Base-by-base conservation (phyloP, 768 basidiomycete species). In the Mycena amicta region DNA sequence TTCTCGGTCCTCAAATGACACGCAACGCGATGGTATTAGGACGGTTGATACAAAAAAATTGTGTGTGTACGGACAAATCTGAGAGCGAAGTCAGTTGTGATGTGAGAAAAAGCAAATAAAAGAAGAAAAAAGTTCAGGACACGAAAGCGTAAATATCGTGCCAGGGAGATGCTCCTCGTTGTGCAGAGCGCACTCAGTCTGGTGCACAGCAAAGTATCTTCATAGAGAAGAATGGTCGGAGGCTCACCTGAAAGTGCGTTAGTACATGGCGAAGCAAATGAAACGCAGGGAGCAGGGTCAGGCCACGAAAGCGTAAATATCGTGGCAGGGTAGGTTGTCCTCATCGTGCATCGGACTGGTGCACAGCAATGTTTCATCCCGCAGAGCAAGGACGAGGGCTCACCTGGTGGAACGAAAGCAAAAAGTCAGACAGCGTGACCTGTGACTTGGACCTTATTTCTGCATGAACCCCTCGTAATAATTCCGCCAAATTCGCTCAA, bases 131-230 rank as follows among this genome's bases (percentile, higher is more conserved):
- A n/a, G n/a, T n/a, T 83, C 80, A 81, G 80, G 82, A 67, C 76
- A 64, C 77, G 74, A 75, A 53, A 79, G 81, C 80, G 81, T 82
- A 82, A 8, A 74, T 56, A 75, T 75, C 75, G 72, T 69, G 71
- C 70, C 77, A 76, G 77, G 80, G 76, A 72, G 65, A 59, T 70
- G 78, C 61, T 82, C 82, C 72, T 78, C 80, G 71, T 71, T 64
- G 76, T 68, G 67, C 70, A 72, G 54, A 53, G n/a, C n/a, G 70
- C 72, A 71, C 78, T 83, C 78, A 78, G 81, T 69, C 82, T 83
- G 82, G 82, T 83, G 82, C 82, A 82, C 82, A 83, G 81, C 82
- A 72, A 74, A 69, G 66, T 63, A 68, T 81, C 81, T 77, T 83
- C 81, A 71, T 52, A 51, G 29, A 46, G 30, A 2, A 56, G 30